Evolutionary conservation across 2,329 filamentous ascomycete genomes (phyloP).

Genomic region (Acrocalymma vagum): DNA sequence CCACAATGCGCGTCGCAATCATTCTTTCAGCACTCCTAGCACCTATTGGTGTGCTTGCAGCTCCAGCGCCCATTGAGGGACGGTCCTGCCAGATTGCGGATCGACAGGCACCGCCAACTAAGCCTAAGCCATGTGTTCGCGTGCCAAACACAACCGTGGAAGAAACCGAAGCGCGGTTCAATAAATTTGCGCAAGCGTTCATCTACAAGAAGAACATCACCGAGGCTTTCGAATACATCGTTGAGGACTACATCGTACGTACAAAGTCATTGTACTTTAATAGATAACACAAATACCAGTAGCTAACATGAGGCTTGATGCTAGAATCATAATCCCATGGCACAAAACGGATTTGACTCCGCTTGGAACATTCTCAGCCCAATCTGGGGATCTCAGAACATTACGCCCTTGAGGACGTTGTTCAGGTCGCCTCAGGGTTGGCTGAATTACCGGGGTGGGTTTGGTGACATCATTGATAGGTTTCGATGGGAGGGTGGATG

Average conservation of each 20-base stretch:
- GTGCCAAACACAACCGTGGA: slow-evolving; percentile 15
- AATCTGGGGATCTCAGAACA: slow-evolving; percentile 29
- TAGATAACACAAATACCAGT: neutral
- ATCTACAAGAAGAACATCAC: slow-evolving; percentile 38
- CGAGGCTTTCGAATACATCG: slow-evolving; percentile 37
- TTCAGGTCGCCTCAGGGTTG: slow-evolving; percentile 32
- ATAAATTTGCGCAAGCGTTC: slow-evolving; percentile 36
- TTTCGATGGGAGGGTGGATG: slow-evolving; percentile 42
- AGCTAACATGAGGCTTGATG: neutral
- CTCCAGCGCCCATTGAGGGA: slow-evolving; percentile 12
- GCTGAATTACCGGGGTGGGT: slow-evolving; percentile 32
- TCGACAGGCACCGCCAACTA: slow-evolving; percentile 24
- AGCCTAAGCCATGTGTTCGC: slow-evolving; percentile 35
- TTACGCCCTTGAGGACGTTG: slow-evolving; percentile 30
- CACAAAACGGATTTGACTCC: slow-evolving; percentile 36
- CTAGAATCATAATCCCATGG: slow-evolving; percentile 41
- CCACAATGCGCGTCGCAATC: slow-evolving; percentile 28
- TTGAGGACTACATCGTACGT: slow-evolving; percentile 35
- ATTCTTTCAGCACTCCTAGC: slow-evolving; percentile 20
- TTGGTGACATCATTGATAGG: slow-evolving; percentile 37
- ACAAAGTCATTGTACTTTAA: neutral
- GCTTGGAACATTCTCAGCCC: slow-evolving; percentile 35
- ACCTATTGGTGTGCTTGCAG: slow-evolving; percentile 22
- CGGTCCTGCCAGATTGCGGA: slow-evolving; percentile 6
- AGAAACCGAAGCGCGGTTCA: slow-evolving; percentile 22